phyloP scores from a whole-genome alignment of 108 stramenopile genomes.

The Aurantiochytrium sp. region DNA sequence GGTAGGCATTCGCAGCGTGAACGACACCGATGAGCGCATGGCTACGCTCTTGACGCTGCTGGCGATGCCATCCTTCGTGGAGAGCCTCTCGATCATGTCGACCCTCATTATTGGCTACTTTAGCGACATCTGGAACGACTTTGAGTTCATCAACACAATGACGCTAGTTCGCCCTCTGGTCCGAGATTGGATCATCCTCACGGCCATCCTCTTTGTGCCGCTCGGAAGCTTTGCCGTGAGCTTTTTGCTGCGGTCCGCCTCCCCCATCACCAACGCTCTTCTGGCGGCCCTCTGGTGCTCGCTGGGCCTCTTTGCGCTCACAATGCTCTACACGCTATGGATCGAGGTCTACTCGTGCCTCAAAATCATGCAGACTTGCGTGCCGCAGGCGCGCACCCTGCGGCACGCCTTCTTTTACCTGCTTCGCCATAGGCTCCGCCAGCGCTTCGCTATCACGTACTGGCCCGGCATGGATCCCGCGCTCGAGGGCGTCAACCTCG shows the following conservation, averaged over 20 bases:
- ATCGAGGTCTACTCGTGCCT: background rate
- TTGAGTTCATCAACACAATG: slow-evolving; percentile 26
- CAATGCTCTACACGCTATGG: background rate
- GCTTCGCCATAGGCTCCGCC: background rate
- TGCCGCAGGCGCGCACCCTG: background rate
- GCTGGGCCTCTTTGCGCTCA: background rate
- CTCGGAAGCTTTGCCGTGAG: slow-evolving; percentile 20
- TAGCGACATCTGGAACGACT: slow-evolving; percentile 25
- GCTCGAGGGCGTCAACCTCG: background rate
- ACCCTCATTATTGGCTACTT: background rate
- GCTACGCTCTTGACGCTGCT: background rate
- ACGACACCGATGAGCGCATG: background rate
- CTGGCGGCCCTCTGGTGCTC: background rate
- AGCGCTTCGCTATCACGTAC: background rate
- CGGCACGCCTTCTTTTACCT: background rate
- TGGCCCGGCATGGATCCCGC: background rate
- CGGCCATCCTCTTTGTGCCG: background rate
- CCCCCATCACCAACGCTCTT: background rate
- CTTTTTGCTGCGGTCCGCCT: background rate
- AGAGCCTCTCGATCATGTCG: slow-evolving; percentile 2
- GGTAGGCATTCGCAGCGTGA: background rate
- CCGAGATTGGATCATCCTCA: slow-evolving; percentile 6
- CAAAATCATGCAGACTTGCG: background rate
- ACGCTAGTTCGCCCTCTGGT: background rate
- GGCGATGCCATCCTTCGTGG: background rate